Percentiles rank a stretch among this genome's conserved stretches.
Conservation (phyloP, 2,329 filamentous ascomycete species). For the Paecilomyces variotii region DNA sequence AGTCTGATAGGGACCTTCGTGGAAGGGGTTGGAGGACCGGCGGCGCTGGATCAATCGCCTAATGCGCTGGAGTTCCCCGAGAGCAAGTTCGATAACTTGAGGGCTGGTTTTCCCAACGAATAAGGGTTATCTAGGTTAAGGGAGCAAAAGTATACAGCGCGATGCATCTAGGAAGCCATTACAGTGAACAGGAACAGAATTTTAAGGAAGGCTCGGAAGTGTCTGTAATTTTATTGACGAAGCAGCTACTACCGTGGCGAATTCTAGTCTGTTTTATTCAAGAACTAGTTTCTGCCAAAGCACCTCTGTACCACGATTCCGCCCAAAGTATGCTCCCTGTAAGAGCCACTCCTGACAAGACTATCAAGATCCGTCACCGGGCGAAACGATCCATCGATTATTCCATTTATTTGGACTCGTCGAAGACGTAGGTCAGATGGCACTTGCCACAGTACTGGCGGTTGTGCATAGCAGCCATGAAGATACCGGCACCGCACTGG, state of each 20-base stretch:
- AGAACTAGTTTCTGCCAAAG: slow-evolving; percentile 8
- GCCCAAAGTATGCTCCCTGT: slow-evolving; percentile 1
- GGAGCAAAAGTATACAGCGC: background rate
- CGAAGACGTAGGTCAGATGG: slow-evolving; percentile 65
- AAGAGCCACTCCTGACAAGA: background rate
- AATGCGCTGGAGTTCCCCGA: slow-evolving; percentile 33
- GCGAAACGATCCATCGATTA: slow-evolving; percentile 10
- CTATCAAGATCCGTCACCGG: slow-evolving; percentile 7
- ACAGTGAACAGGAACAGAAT: background rate
- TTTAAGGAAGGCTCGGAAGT: background rate
- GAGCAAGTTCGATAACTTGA: slow-evolving; percentile 34
- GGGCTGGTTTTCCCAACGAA: slow-evolving; percentile 16
- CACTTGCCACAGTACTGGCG: slow-evolving; percentile 87
- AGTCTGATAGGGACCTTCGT: slow-evolving; percentile 59
- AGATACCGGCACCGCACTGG: slow-evolving; percentile 98
- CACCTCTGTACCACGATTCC: slow-evolving; percentile 5
- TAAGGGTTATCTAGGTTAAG: background rate
- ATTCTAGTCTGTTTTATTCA: slow-evolving; percentile 7
- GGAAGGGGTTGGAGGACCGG: slow-evolving; percentile 25
- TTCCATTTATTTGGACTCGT: slow-evolving; percentile 51
- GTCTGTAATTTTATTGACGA: slow-evolving; percentile 1
- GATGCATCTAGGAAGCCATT: background rate
- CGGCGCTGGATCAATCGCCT: slow-evolving; percentile 24
- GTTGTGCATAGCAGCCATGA: slow-evolving; percentile 99
- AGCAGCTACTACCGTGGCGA: slow-evolving; percentile 1